These are phyloP conservation scores for Colletotrichum spinosum DNA, from an alignment of 2,329 filamentous ascomycete species.

Conservation along the genomic window DNA sequence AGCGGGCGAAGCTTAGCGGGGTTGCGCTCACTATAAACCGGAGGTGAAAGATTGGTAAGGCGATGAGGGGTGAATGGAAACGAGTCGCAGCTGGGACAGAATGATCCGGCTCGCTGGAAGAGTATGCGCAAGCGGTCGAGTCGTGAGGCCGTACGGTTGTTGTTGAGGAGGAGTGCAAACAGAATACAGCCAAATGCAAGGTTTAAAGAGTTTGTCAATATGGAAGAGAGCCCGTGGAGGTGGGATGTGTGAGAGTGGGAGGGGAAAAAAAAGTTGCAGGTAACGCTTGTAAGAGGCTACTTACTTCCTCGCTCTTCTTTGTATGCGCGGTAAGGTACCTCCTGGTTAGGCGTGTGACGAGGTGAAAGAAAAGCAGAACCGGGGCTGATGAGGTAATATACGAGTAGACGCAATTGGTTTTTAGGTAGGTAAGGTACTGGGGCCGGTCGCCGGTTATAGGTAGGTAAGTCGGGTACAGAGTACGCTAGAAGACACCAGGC, in stretches of 20 bases:
- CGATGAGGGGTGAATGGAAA: constrained; percentile 5
- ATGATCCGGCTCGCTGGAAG: constrained; percentile 32
- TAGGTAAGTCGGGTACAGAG: neutral
- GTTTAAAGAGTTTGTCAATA: constrained; percentile 36
- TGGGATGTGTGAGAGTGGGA: constrained; percentile 32
- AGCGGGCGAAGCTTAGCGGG: constrained; percentile 23
- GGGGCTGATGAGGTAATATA: constrained; percentile 26
- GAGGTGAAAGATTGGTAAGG: constrained; percentile 2
- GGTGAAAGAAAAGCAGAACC: neutral
- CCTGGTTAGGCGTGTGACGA: too few species aligned
- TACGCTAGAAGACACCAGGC: too few species aligned
- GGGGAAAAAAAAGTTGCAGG: constrained; percentile 35
- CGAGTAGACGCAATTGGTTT: too few species aligned
- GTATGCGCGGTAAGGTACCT: neutral
- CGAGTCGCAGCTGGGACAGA: constrained; percentile 6
- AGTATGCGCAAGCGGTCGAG: constrained; percentile 35
- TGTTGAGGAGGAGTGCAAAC: constrained; percentile 22
- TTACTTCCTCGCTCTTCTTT: too few species aligned
- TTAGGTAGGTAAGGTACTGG: constrained; percentile 3
- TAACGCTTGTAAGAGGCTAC: neutral
- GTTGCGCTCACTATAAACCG: constrained; percentile 34
- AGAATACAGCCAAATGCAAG: constrained; percentile 29
- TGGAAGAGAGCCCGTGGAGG: constrained; percentile 34
- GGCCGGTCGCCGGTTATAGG: neutral
- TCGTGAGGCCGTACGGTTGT: constrained; percentile 23